These are phyloP conservation scores for Wallacemonas rigidus DNA, from an alignment of 208 protist species.

Conservation along the genomic window DNA sequence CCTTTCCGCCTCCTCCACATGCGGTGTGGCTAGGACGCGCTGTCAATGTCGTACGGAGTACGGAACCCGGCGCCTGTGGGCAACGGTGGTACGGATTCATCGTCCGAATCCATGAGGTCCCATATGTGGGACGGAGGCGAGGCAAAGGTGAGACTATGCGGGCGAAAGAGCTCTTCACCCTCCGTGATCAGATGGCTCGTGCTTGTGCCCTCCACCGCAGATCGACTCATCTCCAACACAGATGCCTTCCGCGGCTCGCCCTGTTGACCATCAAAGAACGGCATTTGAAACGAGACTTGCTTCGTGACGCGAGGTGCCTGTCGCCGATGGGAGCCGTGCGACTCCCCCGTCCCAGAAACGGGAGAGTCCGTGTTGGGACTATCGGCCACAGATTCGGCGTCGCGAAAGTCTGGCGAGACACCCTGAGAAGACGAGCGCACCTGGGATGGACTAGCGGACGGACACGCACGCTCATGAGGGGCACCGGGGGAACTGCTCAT, in stretches of 20 bases:
- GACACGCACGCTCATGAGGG: not conserved
- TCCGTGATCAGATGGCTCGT: slow-evolving; percentile 7
- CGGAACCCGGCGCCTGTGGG: slow-evolving; percentile 11
- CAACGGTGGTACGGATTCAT: slow-evolving; percentile 29
- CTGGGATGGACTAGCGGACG: not conserved
- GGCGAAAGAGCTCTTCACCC: slow-evolving; percentile 22
- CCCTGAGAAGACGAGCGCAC: not conserved
- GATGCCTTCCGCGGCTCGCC: slow-evolving; percentile 2
- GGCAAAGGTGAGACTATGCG: slow-evolving; percentile 8
- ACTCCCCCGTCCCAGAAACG: not conserved
- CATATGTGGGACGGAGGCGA: slow-evolving; percentile 29
- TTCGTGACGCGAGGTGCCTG: slow-evolving; percentile 7
- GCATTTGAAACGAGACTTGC: slow-evolving; percentile 23
- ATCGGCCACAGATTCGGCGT: not conserved
- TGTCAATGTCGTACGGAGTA: slow-evolving; percentile 43
- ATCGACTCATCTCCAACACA: slow-evolving; percentile 15
- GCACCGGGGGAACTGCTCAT: not conserved
- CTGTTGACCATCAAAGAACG: not conserved
- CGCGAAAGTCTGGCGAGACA: not conserved
- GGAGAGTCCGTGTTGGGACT: not conserved
- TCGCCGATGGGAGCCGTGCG: not conserved
- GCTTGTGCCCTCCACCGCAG: not conserved
- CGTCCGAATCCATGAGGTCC: slow-evolving; percentile 34
- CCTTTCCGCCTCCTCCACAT: not conserved
- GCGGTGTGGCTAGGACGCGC: not conserved